Base-by-base conservation (phyloP, 2,329 filamentous ascomycete species). In the Knufia fluminis region DNA sequence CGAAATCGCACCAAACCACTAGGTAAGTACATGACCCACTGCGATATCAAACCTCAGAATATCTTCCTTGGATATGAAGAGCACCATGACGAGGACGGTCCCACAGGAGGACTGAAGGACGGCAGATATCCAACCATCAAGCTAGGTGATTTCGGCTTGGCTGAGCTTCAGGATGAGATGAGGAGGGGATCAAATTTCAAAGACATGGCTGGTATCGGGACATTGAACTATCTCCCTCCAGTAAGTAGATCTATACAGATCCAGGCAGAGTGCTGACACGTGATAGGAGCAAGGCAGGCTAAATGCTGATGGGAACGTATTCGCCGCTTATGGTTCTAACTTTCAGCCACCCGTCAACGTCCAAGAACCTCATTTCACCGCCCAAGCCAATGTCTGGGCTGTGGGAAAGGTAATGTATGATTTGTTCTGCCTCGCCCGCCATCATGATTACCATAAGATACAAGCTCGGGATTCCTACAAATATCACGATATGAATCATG, bases 31-130 rank as follows among this genome's bases (percentile, higher is more conserved):
- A 92, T 91, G 50, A 90, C 97, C 19, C 92, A 97, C 69, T 78
- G 91, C 69, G 92, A 97, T 68, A 75, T 97, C 54, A 98, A 97
- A 76, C 92, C 92, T 51, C 90, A 96, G 73, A 97, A 98, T 69
- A 86, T 97, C 57, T 74, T 97, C 1, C 76, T 98, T 10, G 45
- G 43, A 19, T 35, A 46, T 20, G 26, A 38, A 16, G 20, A 31
- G 17, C 12, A 12, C 8, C 14, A 46, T 38, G 32, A 16, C 4
- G 16, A 33, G 14, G 12, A 10, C n/a, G 7, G 16, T 4, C 10
- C 32, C 4, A 26, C 26, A 17, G 48, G 39, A 12, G 48, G 41
- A 3, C 10, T 52, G 14, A 16, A 43, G 23, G 42, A 42, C 6
- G 22, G 39, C 12, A 16, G 28, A 20, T 43, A 50, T 42, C 51